These are phyloP conservation scores for Penicillium herquei DNA, from an alignment of 495 filamentous ascomycete genomes.

Conservation along the genomic window DNA sequence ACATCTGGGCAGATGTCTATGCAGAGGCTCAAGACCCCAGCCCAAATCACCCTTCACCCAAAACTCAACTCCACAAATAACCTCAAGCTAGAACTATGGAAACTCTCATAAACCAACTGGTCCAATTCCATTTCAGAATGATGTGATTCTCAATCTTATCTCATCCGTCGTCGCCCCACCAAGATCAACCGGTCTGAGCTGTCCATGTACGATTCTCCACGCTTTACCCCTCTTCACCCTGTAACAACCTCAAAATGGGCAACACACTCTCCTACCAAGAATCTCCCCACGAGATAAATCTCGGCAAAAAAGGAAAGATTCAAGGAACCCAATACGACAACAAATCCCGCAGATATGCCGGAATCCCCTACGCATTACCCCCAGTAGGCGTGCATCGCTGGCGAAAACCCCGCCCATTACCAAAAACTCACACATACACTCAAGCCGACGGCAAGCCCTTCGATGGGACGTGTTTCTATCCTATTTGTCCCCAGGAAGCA, in stretches of 20 bases:
- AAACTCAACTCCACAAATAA: too few species aligned
- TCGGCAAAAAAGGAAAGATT: slow-evolving; percentile 10
- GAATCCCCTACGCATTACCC: slow-evolving; percentile 47
- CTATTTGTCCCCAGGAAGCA: slow-evolving; percentile 42
- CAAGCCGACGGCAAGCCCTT: slow-evolving; percentile 18
- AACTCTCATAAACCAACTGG: too few species aligned
- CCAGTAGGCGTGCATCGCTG: slow-evolving; percentile 41
- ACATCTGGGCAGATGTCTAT: too few species aligned
- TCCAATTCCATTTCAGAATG: too few species aligned
- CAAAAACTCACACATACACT: slow-evolving; percentile 32
- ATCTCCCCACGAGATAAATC: slow-evolving; percentile 4
- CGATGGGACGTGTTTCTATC: slow-evolving; percentile 43
- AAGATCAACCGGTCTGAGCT: not conserved
- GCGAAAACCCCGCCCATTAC: slow-evolving; percentile 40
- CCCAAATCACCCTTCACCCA: too few species aligned
- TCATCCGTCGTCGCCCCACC: too few species aligned
- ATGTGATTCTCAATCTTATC: too few species aligned
- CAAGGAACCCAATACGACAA: slow-evolving; percentile 22
- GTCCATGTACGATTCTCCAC: not conserved
- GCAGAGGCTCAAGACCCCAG: too few species aligned
- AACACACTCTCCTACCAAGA: slow-evolving; percentile 14
- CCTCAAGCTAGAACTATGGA: too few species aligned
- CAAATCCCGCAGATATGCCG: slow-evolving; percentile 35
- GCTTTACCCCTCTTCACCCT: not conserved
- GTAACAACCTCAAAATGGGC: slow-evolving; percentile 4